Evolutionary conservation across 768 basidiomycete genomes (phyloP), one percentile per base, ranked within the genome.

Genomic region (Boletus rubroflammeus): DNA sequence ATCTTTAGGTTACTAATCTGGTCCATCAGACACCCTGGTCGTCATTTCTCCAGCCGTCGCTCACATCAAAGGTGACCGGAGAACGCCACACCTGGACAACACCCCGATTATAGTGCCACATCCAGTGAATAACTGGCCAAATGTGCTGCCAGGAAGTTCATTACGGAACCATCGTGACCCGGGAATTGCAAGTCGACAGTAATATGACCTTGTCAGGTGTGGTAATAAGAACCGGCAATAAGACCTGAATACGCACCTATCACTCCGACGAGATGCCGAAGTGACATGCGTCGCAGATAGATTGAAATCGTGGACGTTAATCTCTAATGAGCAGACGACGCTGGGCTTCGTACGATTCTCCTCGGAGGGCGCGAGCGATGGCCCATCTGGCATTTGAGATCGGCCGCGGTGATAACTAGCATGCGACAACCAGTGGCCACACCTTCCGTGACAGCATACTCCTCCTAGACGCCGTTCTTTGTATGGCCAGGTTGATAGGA

Each of bases 331-430:
- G 36, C 36, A 19, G n/a, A 38, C 50, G 49, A 53, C 41, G 31
- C 36, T 38, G 17, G n/a, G 36, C 36, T 38, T 38, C n/a, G 36
- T 38, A 45, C n/a, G 54, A 39, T 58, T 52, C 63, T 66, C 66
- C 66, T 68, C 66, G 66, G 67, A 62, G 55, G 26, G 38, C 45
- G 42, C 49, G 25, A 56, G 31, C 14, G 32, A 41, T 47, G 19
- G n/a, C n/a, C 23, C 25, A 51, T 54, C 54, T 47, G 29, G 40
- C 41, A 17, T 44, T 17, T 19, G 31, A 64, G 62, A 64, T 64
- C 59, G 47, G 45, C 65, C 64, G 64, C 65, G 64, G 64, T 43
- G 62, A 67, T 65, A 65, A 35, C 55, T 44, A 39, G 44, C 26
- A 38, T 25, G 29, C 23, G 38, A 34, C 32, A 15, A 34, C 32